A percentile compares a stretch with the other conserved stretches of the same genome.
Evolutionary conservation across 1,139 yeast genomes (phyloP).

Genomic region (Suhomyces taliae): DNA sequence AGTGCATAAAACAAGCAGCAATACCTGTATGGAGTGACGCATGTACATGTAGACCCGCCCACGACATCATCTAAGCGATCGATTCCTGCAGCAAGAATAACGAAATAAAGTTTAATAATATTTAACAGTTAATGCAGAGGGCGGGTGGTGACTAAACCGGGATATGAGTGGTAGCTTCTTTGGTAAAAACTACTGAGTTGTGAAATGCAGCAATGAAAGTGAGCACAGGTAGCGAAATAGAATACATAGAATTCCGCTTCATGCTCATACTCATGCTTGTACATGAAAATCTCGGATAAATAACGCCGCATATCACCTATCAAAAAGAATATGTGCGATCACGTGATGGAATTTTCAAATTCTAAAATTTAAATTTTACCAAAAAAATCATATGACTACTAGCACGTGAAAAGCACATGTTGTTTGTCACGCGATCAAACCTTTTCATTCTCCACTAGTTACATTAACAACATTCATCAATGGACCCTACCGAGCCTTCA

Average conservation of each 20-base stretch:
- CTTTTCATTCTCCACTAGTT: background rate
- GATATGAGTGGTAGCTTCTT: too few relatives aligned
- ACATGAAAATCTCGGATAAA: too few relatives aligned
- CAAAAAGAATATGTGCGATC: background rate
- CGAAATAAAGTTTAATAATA: background rate
- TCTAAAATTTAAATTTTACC: too few relatives aligned
- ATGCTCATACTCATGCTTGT: too few relatives aligned
- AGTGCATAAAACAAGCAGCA: background rate
- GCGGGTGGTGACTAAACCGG: background rate
- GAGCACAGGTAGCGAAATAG: background rate
- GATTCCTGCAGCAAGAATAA: background rate
- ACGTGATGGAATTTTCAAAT: too few relatives aligned
- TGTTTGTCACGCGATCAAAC: background rate
- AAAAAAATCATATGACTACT: background rate
- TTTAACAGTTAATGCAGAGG: background rate
- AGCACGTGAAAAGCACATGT: background rate
- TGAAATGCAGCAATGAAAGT: background rate
- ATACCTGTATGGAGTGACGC: background rate
- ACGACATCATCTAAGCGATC: background rate
- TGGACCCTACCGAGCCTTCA: conserved; percentile 14
- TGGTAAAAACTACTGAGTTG: background rate
- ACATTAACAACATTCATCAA: background rate
- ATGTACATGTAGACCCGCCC: background rate
- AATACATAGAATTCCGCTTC: too few relatives aligned
- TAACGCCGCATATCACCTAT: too few relatives aligned